A percentile compares a stretch with the other conserved stretches of the same genome.
Conservation (phyloP, 176 grass and related monocot species). For the Areca catechu region DNA sequence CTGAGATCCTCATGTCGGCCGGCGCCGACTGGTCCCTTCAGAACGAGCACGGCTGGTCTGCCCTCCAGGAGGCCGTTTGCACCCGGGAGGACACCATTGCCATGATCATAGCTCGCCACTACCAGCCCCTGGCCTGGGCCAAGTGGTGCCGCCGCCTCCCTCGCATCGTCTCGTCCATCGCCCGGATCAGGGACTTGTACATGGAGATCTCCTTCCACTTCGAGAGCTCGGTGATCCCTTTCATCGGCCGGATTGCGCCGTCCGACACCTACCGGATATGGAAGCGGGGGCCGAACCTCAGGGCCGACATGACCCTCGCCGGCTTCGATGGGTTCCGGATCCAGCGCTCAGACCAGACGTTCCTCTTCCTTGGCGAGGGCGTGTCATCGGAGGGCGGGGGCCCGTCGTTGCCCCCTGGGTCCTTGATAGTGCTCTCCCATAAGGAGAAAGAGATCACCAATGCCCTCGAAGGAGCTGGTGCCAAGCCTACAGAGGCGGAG, state of each 20-base stretch:
- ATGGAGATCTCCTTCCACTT: conserved; percentile 99
- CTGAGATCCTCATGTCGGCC: conserved; percentile 74
- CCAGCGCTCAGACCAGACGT: conserved; percentile 90
- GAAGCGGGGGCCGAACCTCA: conserved; percentile 59
- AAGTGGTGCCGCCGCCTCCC: conserved; percentile 95
- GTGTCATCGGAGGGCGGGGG: conserved; percentile 30
- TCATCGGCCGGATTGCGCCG: conserved; percentile 85
- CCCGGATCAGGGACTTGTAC: conserved; percentile 78
- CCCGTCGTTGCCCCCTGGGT: conserved; percentile 58
- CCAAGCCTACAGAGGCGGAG: conserved; percentile 70
- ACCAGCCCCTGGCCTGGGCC: conserved; percentile 94
- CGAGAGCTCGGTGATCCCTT: conserved; percentile 94
- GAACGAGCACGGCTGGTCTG: conserved; percentile 87
- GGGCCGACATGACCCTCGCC: conserved; percentile 87
- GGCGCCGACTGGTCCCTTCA: conserved; percentile 97
- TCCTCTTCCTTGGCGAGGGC: conserved; percentile 81
- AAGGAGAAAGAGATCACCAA: conserved; percentile 98
- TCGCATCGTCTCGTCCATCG: conserved; percentile 64
- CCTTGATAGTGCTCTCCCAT: conserved; percentile 79
- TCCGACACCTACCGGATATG: conserved; percentile 97
- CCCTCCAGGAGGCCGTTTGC: conserved; percentile 88
- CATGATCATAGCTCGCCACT: conserved; percentile 80
- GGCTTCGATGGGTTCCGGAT: conserved; percentile 90
- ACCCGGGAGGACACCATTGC: conserved; percentile 76
- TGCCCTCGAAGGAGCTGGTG: conserved; percentile 77